These are phyloP conservation scores for Aspergillus intermedius DNA, from an alignment of 2,329 filamentous ascomycete species.

Conservation along the genomic window DNA sequence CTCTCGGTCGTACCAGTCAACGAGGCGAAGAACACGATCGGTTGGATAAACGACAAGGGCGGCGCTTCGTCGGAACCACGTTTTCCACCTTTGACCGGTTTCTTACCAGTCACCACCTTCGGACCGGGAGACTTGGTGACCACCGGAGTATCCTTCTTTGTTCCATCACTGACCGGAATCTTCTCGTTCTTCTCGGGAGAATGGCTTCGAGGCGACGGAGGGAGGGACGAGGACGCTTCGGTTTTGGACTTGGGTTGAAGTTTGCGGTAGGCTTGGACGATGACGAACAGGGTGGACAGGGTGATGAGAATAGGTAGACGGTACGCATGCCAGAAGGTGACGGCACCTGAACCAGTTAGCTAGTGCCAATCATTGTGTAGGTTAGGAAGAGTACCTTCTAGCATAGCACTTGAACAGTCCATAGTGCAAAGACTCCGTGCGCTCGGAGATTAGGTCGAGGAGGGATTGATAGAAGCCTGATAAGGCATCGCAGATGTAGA, in stretches of 20 bases:
- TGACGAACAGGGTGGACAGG: conserved; percentile 30
- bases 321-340: conserved; percentile 44
- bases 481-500: neutral
- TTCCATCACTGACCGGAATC: neutral
- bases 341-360: conserved; percentile 21
- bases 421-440: too few species aligned
- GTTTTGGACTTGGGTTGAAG: conserved; percentile 21
- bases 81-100: conserved; percentile 21
- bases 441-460: neutral
- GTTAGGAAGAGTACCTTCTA: neutral
- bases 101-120: conserved; percentile 30
- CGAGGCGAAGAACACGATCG: conserved; percentile 82
- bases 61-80: conserved; percentile 13
- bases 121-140: conserved; percentile 19
- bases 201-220: conserved; percentile 24
- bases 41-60: conserved; percentile 44
- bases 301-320: conserved; percentile 41
- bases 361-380: neutral
- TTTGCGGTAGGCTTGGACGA: conserved; percentile 19
- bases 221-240: conserved; percentile 23
- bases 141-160: conserved; percentile 1
- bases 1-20: conserved; percentile 77
- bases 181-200: conserved; percentile 19
- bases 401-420: neutral
- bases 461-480: neutral